These are phyloP conservation scores for Puccinia polysora DNA, from an alignment of 1,284 basidiomycete species.

Conservation along the genomic window DNA sequence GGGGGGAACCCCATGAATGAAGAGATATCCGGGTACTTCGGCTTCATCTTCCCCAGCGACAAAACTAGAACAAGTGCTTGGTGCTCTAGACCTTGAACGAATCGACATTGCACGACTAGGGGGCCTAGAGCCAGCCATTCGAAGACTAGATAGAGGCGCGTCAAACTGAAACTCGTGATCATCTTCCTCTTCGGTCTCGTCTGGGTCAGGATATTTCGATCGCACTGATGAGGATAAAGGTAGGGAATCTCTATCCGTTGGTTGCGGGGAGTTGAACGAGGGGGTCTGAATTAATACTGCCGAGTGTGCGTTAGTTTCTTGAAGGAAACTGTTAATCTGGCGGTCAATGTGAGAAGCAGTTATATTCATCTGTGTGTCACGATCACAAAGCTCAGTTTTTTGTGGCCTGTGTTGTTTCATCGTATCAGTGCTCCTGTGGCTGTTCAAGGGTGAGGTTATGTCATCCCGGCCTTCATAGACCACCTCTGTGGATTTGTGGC, in stretches of 20 bases:
- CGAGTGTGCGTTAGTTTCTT: conserved; percentile 7
- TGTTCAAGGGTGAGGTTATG: conserved; percentile 14
- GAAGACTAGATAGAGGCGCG: conserved; percentile 2
- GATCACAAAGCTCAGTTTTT: background rate
- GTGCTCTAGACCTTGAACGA: conserved; percentile 6
- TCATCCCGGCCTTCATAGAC: conserved; percentile 1
- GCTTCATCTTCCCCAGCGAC: conserved; percentile 21
- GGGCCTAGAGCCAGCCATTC: conserved; percentile 34
- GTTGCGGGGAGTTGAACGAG: background rate
- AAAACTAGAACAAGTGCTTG: conserved; percentile 13
- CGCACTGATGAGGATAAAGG: background rate
- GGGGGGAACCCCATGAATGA: conserved; percentile 29
- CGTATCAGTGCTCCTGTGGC: background rate
- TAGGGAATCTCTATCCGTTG: background rate
- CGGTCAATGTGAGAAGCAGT: conserved; percentile 30
- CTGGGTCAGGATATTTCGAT: background rate
- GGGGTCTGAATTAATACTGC: background rate
- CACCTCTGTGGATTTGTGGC: background rate
- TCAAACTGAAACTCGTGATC: background rate
- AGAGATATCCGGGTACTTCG: conserved; percentile 24
- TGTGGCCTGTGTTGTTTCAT: background rate
- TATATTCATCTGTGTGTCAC: conserved; percentile 15
- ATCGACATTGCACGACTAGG: conserved; percentile 19
- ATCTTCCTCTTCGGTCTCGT: conserved; percentile 1
- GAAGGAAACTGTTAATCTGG: conserved; percentile 26